phyloP scores from a whole-genome alignment of 805 yeast species.

The Nakazawaea anatomiae region DNA sequence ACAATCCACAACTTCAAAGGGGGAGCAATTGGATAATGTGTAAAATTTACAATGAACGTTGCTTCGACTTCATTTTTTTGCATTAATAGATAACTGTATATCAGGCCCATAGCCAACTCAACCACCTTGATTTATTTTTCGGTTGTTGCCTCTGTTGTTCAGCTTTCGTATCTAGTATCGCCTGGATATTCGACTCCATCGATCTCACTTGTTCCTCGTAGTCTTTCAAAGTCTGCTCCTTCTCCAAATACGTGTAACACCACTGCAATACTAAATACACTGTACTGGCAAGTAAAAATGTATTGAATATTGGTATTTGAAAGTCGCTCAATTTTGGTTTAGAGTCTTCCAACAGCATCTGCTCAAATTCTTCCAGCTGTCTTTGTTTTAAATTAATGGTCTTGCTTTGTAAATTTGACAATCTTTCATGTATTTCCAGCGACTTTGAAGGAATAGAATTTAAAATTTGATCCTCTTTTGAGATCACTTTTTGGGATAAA shows the following conservation, averaged over 20 bases:
- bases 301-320: conserved; percentile 25
- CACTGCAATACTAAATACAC: conserved; percentile 26
- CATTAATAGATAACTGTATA: background rate
- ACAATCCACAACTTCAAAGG: background rate
- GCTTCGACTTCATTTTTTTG: background rate
- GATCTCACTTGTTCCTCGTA: conserved; percentile 18
- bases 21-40: too few relatives aligned
- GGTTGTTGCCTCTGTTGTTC: background rate
- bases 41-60: background rate
- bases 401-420: conserved; percentile 3
- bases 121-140: conserved; percentile 1
- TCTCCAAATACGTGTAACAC: conserved; percentile 25
- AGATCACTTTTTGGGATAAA: background rate
- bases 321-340: conserved; percentile 26
- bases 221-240: conserved; percentile 20
- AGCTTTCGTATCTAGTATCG: conserved; percentile 16
- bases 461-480: conserved; percentile 5
- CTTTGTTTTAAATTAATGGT: background rate
- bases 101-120: conserved; percentile 7
- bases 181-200: conserved; percentile 21
- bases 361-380: conserved; percentile 8
- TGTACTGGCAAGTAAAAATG: conserved; percentile 24
- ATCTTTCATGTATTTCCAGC: conserved; percentile 3
- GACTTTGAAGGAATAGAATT: conserved; percentile 1
- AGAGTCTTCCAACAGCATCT: conserved; percentile 13